A percentile compares a stretch with the other conserved stretches of the same genome.
Conservation (phyloP, 202 grass and related monocot species). For the Elaeis oleifera region DNA sequence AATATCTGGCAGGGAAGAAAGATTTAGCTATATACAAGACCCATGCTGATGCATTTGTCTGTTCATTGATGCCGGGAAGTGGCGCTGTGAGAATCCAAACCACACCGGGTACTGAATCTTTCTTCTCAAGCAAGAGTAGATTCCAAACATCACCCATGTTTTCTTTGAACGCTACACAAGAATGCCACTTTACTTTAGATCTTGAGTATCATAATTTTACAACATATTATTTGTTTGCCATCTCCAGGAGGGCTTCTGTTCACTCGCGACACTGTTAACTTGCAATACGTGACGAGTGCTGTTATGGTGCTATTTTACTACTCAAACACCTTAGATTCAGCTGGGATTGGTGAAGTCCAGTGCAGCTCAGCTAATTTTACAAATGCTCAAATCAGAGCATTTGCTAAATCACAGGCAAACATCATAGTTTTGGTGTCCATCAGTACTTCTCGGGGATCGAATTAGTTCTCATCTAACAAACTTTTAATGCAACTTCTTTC, state of each 20-base stretch:
- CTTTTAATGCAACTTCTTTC: not conserved
- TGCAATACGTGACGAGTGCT: constrained; percentile 48
- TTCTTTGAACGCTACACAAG: too few species aligned
- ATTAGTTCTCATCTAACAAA: too few species aligned
- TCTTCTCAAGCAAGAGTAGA: too few species aligned
- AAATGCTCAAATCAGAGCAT: constrained; percentile 41
- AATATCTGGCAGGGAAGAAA: constrained; percentile 42
- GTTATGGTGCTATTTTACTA: constrained; percentile 48
- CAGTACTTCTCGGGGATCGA: too few species aligned
- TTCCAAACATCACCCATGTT: too few species aligned
- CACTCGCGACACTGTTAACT: constrained; percentile 41
- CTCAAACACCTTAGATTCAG: constrained; percentile 31
- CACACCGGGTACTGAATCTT: constrained; percentile 30
- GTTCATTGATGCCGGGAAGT: constrained; percentile 51
- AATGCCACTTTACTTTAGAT: too few species aligned
- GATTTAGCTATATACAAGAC: constrained; percentile 37
- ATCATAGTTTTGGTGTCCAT: too few species aligned
- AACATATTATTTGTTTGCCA: too few species aligned
- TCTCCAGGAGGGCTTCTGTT: constrained; percentile 43
- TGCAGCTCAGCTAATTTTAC: constrained; percentile 44
- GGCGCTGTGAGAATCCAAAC: constrained; percentile 40
- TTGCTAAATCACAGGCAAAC: constrained; percentile 48
- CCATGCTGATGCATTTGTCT: constrained; percentile 47
- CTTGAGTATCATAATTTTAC: too few species aligned
- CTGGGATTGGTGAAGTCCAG: constrained; percentile 7